Conservation (phyloP, 164 flowering plant genomes). For the Aristolochia contorta region DNA sequence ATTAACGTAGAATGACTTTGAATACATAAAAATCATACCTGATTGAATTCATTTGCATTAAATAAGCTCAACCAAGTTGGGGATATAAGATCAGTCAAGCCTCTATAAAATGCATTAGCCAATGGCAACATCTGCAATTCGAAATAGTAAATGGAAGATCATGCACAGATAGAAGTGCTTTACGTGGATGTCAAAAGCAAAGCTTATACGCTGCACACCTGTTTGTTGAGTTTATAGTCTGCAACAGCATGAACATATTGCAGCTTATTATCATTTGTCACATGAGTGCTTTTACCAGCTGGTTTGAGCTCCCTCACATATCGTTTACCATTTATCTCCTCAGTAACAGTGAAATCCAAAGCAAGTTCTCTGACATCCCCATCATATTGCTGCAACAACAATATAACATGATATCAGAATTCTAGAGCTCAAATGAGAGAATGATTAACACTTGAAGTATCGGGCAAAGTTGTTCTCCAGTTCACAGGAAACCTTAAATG, state of each 20-base stretch:
- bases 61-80: slow-evolving; percentile 95
- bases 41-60: slow-evolving; percentile 93
- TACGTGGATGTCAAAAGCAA: slow-evolving; percentile 1
- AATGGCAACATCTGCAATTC: slow-evolving; percentile 72
- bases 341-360: slow-evolving; percentile 90
- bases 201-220: slow-evolving; percentile 31
- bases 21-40: slow-evolving; percentile 35
- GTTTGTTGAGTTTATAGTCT: slow-evolving; percentile 91
- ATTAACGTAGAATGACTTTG: no score
- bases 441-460: no score
- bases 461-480: no score
- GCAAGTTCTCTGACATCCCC: slow-evolving; percentile 85
- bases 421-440: neutral
- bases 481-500: no score
- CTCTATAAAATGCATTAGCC: slow-evolving; percentile 93
- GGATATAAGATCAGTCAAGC: slow-evolving; percentile 76
- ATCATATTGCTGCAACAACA: slow-evolving; percentile 56
- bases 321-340: slow-evolving; percentile 66
- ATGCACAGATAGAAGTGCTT: neutral
- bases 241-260: slow-evolving; percentile 96
- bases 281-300: slow-evolving; percentile 78
- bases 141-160: slow-evolving; percentile 5
- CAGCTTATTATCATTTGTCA: slow-evolving; percentile 92
- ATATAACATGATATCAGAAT: neutral
- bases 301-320: slow-evolving; percentile 76